Conservation (phyloP, 768 basidiomycete genomes). For the Mycena indigotica region DNA sequence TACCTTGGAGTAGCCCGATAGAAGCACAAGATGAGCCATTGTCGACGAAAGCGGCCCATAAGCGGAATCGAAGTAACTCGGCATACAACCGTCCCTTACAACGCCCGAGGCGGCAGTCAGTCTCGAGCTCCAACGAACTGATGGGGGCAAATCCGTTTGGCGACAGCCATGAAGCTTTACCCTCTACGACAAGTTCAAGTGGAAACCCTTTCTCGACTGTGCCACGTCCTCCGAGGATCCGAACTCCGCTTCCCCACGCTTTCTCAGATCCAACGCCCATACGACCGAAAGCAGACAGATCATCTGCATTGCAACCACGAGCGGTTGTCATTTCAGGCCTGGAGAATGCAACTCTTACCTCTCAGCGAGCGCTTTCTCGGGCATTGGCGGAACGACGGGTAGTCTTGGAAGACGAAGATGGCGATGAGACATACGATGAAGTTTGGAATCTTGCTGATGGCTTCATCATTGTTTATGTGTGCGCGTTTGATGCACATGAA, state of each 20-base stretch:
- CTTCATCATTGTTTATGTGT: constrained; percentile 76
- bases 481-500: constrained; percentile 62
- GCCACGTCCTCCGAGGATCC: constrained; percentile 4
- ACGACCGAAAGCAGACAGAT: constrained; percentile 21
- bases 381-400: constrained; percentile 57
- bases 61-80: constrained; percentile 17
- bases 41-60: constrained; percentile 5
- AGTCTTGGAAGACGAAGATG: constrained; percentile 42
- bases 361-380: constrained; percentile 59
- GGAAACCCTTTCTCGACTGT: constrained; percentile 16
- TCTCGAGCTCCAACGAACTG: constrained; percentile 39
- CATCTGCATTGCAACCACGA: constrained; percentile 45
- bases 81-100: constrained; percentile 18
- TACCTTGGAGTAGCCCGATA: constrained; percentile 26
- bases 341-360: constrained; percentile 56
- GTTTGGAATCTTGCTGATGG: constrained; percentile 63
- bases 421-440: constrained; percentile 39
- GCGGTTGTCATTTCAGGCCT: constrained; percentile 72
- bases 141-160: constrained; percentile 18
- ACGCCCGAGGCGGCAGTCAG: constrained; percentile 24
- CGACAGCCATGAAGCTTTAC: constrained; percentile 13
- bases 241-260: constrained; percentile 29
- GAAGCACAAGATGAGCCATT: constrained; percentile 23
- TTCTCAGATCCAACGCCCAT: constrained; percentile 37
- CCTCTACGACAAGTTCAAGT: constrained; percentile 12